Conservation (phyloP, 2,329 filamentous ascomycete species). For the Arthrobotrys sphaeroides region DNA sequence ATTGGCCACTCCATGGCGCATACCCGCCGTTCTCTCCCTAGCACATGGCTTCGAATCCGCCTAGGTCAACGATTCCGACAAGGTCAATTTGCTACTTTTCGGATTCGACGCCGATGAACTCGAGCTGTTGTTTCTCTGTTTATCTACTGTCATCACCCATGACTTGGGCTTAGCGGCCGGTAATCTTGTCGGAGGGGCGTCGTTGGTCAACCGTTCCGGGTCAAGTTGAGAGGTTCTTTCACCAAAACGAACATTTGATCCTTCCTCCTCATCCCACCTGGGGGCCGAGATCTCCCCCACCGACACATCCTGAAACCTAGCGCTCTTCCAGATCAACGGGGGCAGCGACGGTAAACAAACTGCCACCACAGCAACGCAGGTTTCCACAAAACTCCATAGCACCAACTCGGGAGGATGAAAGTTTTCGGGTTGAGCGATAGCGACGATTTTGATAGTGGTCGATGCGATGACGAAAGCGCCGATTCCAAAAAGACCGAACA, state of each 20-base stretch:
- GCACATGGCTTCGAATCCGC: too few relatives aligned
- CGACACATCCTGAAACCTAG: constrained; percentile 3
- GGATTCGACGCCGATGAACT: constrained; percentile 20
- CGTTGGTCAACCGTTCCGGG: neutral
- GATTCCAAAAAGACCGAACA: constrained; percentile 36
- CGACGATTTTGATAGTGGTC: constrained; percentile 34
- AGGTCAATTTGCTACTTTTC: constrained; percentile 3
- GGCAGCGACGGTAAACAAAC: constrained; percentile 46
- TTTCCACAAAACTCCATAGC: constrained; percentile 45
- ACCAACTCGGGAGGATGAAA: constrained; percentile 42
- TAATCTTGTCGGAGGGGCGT: neutral
- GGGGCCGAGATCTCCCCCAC: neutral
- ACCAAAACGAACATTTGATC: neutral
- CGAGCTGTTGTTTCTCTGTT: neutral
- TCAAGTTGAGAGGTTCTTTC: neutral
- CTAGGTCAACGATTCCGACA: neutral
- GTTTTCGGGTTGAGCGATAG: constrained; percentile 31
- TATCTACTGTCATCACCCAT: neutral
- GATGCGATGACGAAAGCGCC: constrained; percentile 34
- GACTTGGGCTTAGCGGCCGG: neutral
- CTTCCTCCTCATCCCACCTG: neutral
- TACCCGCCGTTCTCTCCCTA: too few relatives aligned
- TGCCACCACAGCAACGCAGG: constrained; percentile 37
- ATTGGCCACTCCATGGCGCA: too few relatives aligned
- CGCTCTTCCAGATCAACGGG: constrained; percentile 38